Conservation (phyloP, 345 rosid genomes). For the Arabidopsis arenosa region DNA sequence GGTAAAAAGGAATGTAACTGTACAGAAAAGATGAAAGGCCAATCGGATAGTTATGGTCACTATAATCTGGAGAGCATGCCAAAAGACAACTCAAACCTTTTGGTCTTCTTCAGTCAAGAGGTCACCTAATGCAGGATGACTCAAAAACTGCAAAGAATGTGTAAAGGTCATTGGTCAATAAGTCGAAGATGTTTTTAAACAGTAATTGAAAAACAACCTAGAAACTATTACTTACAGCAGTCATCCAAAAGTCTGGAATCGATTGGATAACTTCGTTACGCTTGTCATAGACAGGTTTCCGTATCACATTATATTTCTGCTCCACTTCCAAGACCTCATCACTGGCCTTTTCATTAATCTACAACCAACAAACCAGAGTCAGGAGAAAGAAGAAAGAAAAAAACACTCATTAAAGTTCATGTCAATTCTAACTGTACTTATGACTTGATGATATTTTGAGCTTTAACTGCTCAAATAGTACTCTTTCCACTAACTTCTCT, state of each 20-base stretch:
- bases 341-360: slow-evolving; percentile 95
- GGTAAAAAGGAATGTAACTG: not conserved
- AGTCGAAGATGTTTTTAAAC: not conserved
- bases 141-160: slow-evolving; percentile 63
- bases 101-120: slow-evolving; percentile 91
- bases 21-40: not conserved
- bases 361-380: slow-evolving; percentile 6
- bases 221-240: slow-evolving; percentile 66
- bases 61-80: not conserved
- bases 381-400: not conserved
- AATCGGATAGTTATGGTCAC: not conserved
- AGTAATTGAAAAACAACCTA: not conserved
- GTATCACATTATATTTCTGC: slow-evolving; percentile 79
- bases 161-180: not conserved
- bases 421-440: not conserved
- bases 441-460: slow-evolving; percentile 15
- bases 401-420: not conserved
- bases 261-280: slow-evolving; percentile 73
- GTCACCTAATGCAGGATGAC: slow-evolving; percentile 86
- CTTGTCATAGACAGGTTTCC: slow-evolving; percentile 88
- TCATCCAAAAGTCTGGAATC: slow-evolving; percentile 93
- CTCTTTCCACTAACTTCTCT: not conserved
- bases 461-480: slow-evolving; percentile 4
- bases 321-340: slow-evolving; percentile 92
- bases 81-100: slow-evolving; percentile 56